Evolutionary conservation across 2,329 filamentous ascomycete genomes (phyloP).

Genomic region (Anthostomella pinea): DNA sequence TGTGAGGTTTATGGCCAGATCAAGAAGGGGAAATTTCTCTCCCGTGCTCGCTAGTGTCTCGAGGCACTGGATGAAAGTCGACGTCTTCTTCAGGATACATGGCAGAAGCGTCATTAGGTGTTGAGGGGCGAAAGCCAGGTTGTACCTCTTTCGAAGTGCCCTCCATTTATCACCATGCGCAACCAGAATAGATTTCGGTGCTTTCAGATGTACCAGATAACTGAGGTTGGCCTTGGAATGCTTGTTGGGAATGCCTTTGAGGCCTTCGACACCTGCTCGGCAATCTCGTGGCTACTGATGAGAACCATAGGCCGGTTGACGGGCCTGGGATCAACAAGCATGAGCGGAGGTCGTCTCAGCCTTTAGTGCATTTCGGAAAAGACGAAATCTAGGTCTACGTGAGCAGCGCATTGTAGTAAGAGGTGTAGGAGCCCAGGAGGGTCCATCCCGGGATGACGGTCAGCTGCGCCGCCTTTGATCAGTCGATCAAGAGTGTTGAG

Average conservation of each 20-base stretch:
- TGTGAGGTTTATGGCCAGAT: constrained; percentile 30
- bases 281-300: constrained; percentile 32
- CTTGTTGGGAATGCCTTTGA: constrained; percentile 8
- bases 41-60: constrained; percentile 26
- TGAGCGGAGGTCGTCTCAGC: constrained; percentile 32
- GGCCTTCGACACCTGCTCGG: constrained; percentile 27
- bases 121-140: constrained; percentile 37
- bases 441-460: no score
- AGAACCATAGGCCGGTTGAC: constrained; percentile 32
- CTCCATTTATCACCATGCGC: constrained; percentile 32
- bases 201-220: constrained; percentile 23
- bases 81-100: constrained; percentile 34
- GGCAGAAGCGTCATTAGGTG: constrained; percentile 38
- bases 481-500: no score
- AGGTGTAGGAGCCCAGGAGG: no score
- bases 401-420: no score
- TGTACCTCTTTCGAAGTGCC: constrained; percentile 33
- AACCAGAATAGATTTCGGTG: constrained; percentile 17
- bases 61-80: constrained; percentile 30
- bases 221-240: constrained; percentile 4
- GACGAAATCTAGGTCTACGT: constrained; percentile 4
- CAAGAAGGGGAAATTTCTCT: constrained; percentile 26
- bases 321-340: constrained; percentile 36
- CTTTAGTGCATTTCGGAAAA: constrained; percentile 26
- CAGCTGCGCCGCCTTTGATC: no score